These are phyloP conservation scores for Dothideomycetidae sp. DNA, from an alignment of 2,329 filamentous ascomycete genomes.

Conservation along the genomic window DNA sequence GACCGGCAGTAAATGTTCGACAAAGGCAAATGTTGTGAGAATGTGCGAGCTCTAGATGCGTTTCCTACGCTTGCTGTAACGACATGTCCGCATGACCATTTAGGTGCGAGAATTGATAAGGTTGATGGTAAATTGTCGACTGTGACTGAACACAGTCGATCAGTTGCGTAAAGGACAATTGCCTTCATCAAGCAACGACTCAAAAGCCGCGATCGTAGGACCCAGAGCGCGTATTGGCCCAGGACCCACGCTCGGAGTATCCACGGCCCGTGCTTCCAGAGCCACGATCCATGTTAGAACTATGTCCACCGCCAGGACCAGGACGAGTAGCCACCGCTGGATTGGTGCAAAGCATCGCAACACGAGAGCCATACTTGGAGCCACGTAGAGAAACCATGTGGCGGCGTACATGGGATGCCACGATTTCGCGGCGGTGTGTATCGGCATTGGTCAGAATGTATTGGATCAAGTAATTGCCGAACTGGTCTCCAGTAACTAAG, in stretches of 20 bases:
- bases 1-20: neutral
- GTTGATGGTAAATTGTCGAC: too few relatives aligned
- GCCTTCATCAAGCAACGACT: neutral
- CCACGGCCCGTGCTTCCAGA: constrained; percentile 4
- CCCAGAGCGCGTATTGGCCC: constrained; percentile 2
- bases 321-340: constrained; percentile 79
- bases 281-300: constrained; percentile 12
- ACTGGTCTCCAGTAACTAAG: constrained; percentile 85
- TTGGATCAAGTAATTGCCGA: constrained; percentile 95
- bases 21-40: neutral
- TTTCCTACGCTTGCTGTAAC: neutral
- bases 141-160: too few relatives aligned
- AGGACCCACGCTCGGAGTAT: constrained; percentile 9
- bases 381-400: constrained; percentile 98
- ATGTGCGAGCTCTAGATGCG: neutral
- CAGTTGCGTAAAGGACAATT: too few relatives aligned
- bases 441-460: constrained; percentile 86
- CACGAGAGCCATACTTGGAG: constrained; percentile 95
- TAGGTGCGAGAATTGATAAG: too few relatives aligned
- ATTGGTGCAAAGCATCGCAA: constrained; percentile 98
- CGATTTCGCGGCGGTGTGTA: constrained; percentile 78
- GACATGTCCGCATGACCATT: too few relatives aligned
- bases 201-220: constrained; percentile 4
- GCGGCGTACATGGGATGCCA: constrained; percentile 86
- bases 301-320: constrained; percentile 52